These are phyloP conservation scores for Sodiomyces alkalinus DNA, from an alignment of 2,329 filamentous ascomycete genomes.

Conservation along the genomic window DNA sequence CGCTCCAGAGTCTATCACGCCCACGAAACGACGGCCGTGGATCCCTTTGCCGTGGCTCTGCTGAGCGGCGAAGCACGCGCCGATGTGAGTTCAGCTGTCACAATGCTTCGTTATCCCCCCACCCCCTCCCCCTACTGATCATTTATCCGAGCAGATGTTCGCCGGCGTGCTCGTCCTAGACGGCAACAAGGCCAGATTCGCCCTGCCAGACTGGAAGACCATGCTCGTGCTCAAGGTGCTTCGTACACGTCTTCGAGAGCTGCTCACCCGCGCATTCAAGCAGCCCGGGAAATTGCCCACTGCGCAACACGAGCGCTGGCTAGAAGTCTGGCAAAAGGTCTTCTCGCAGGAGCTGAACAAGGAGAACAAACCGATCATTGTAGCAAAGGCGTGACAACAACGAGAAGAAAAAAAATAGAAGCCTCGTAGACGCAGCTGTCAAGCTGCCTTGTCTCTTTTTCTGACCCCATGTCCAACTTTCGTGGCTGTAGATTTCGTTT, in stretches of 20 bases:
- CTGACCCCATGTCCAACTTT: too few species aligned
- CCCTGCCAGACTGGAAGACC: conserved; percentile 75
- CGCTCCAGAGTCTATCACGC: conserved; percentile 67
- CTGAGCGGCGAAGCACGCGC: conserved; percentile 82
- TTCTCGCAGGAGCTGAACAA: conserved; percentile 39
- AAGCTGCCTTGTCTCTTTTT: too few species aligned
- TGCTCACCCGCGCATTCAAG: conserved; percentile 58
- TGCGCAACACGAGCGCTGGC: conserved; percentile 55
- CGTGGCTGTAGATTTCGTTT: too few species aligned
- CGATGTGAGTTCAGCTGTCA: conserved; percentile 38
- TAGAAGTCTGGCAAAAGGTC: conserved; percentile 58
- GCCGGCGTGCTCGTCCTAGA: conserved; percentile 78
- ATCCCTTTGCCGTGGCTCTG: conserved; percentile 70
- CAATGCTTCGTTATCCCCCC: too few species aligned
- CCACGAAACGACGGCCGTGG: conserved; percentile 69
- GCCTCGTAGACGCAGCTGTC: background rate
- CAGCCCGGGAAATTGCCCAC: conserved; percentile 47
- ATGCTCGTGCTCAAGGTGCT: conserved; percentile 80
- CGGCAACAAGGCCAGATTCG: conserved; percentile 72
- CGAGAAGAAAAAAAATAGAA: background rate
- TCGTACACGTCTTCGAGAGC: conserved; percentile 56
- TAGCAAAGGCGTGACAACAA: too few species aligned
- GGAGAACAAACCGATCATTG: too few species aligned
- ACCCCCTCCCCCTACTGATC: background rate
- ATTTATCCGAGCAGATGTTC: conserved; percentile 45